Evolutionary conservation across 1,139 yeast genomes (phyloP).

Genomic region (Taiozyma sp.): DNA sequence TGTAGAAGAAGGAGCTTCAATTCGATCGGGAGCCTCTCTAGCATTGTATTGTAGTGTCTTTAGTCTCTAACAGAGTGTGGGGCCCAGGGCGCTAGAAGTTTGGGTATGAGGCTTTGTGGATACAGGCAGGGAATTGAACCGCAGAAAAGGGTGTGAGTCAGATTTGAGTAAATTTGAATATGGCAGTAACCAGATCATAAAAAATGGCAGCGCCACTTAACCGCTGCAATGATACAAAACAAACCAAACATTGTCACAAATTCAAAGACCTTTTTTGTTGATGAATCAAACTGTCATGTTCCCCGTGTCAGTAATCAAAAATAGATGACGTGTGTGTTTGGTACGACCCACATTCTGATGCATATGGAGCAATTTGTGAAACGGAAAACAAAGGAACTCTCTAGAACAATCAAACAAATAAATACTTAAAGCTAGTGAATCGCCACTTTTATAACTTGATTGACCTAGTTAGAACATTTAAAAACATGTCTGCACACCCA

Average conservation of each 20-base stretch:
- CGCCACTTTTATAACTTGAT: not conserved
- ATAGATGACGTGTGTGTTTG: not conserved
- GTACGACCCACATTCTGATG: not conserved
- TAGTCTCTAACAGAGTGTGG: not conserved
- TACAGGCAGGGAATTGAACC: too few species aligned
- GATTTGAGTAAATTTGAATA: too few species aligned
- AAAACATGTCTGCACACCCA: conserved; percentile 29
- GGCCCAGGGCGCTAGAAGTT: too few species aligned
- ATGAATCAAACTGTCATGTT: too few species aligned
- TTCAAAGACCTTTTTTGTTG: too few species aligned
- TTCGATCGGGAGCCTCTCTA: conserved; percentile 41
- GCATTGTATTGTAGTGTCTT: not conserved
- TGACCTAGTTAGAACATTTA: not conserved
- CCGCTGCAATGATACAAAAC: too few species aligned
- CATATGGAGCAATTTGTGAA: not conserved
- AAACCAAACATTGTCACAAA: too few species aligned
- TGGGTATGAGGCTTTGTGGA: too few species aligned
- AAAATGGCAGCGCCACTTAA: too few species aligned
- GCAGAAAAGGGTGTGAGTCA: too few species aligned
- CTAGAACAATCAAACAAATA: not conserved
- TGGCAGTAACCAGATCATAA: too few species aligned
- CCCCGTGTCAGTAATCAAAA: too few species aligned
- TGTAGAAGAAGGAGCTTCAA: conserved; percentile 38
- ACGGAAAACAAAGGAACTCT: not conserved
- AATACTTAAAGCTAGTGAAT: not conserved